A percentile compares a stretch with the other conserved stretches of the same genome.
phyloP scores from a whole-genome alignment of 805 yeast genomes.

The Jamesozyma lodderae region DNA sequence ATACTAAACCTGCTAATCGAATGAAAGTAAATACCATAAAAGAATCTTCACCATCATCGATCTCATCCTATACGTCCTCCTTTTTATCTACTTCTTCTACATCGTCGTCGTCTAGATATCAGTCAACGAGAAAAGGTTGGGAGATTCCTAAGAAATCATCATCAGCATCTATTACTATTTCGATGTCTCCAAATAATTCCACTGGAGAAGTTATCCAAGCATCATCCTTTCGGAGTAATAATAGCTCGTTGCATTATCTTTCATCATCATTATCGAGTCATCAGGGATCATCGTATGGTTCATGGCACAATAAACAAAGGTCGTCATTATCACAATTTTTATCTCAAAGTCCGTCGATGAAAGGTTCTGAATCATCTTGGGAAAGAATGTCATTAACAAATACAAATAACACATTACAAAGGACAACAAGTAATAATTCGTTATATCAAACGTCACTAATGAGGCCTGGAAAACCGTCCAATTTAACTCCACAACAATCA shows the following conservation, averaged over 20 bases:
- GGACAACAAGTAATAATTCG: constrained; percentile 23
- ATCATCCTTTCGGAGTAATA: constrained; percentile 30
- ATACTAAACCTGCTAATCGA: not conserved
- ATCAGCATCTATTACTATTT: constrained; percentile 18
- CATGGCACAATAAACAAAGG: constrained; percentile 29
- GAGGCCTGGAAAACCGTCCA: constrained; percentile 8
- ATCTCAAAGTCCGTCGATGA: constrained; percentile 20
- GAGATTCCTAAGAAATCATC: constrained; percentile 31
- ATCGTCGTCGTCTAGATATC: constrained; percentile 7
- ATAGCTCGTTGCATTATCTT: constrained; percentile 31
- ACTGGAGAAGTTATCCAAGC: constrained; percentile 27
- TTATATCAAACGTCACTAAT: constrained; percentile 19
- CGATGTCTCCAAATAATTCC: constrained; percentile 17
- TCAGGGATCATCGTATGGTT: constrained; percentile 27
- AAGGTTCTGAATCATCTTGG: constrained; percentile 12
- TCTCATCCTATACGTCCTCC: constrained; percentile 1
- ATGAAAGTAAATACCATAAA: not conserved
- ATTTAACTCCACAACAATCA: constrained; percentile 30
- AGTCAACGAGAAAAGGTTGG: constrained; percentile 30
- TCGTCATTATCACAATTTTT: constrained; percentile 16
- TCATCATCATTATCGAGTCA: constrained; percentile 33
- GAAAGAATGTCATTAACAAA: constrained; percentile 15
- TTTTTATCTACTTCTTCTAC: not conserved
- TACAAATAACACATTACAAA: constrained; percentile 8
- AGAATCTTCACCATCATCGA: constrained; percentile 4